Evolutionary conservation across 129 eudicot species (phyloP).

Genomic region (Arctium minus): DNA sequence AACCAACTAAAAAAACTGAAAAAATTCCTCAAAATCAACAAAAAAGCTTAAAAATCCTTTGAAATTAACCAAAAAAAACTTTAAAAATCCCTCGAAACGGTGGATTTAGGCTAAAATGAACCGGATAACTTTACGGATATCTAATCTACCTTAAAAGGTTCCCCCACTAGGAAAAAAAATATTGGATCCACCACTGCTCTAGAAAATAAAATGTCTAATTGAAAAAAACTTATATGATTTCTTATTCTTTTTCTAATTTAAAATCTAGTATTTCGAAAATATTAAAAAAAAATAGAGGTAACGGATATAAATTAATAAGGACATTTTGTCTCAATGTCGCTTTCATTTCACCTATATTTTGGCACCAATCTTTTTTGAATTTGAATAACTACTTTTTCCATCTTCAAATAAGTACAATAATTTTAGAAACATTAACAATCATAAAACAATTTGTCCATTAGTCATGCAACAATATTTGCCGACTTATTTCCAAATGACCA

Average conservation of each 20-base stretch:
- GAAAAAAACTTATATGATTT: not conserved
- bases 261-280: not conserved
- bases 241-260: not conserved
- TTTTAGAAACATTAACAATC: not conserved
- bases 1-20: no score
- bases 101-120: no score
- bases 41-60: no score
- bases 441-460: not conserved
- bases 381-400: not conserved
- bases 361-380: not conserved
- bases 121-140: no score
- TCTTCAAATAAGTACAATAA: not conserved
- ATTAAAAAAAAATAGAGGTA: not conserved
- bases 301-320: not conserved
- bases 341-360: not conserved
- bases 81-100: no score
- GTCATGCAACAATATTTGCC: not conserved
- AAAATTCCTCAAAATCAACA: no score
- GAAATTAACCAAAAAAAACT: no score
- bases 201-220: no score
- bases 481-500: no score
- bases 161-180: no score
- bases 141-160: no score
- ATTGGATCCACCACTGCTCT: no score
- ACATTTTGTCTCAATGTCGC: not conserved